A percentile compares a stretch with the other conserved stretches of the same genome.
Evolutionary conservation across 176 grass and related monocot species (phyloP).

Genomic region (Lolium perenne): DNA sequence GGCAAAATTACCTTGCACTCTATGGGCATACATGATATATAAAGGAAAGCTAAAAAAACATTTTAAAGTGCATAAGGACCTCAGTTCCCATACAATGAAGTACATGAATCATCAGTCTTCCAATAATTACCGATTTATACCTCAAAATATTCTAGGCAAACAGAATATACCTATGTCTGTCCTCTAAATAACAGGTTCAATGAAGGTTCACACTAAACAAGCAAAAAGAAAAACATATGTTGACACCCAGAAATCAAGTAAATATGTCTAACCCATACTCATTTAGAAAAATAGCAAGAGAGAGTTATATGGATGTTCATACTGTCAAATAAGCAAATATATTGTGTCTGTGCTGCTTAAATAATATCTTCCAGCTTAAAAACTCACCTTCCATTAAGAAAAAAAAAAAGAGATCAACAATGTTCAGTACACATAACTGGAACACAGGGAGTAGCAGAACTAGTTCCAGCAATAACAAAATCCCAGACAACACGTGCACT

Average conservation of each 20-base stretch:
- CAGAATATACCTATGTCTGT: neutral
- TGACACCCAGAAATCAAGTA: constrained; percentile 8
- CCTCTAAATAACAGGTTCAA: constrained; percentile 13
- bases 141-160: constrained; percentile 9
- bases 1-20: neutral
- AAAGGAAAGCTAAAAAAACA: neutral
- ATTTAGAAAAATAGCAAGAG: constrained; percentile 3
- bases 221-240: neutral
- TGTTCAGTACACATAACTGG: neutral
- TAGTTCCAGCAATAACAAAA: neutral
- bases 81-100: neutral
- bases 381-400: constrained; percentile 3
- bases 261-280: neutral
- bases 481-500: neutral
- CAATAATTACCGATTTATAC: neutral
- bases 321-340: constrained; percentile 11
- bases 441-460: neutral
- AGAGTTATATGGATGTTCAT: neutral
- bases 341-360: neutral
- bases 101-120: neutral
- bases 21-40: constrained; percentile 11
- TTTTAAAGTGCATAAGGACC: neutral
- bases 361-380: neutral
- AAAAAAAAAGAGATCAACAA: neutral
- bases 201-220: constrained; percentile 8